Conservation (phyloP, 192 early-diverging fungal genomes). For the Martensiomyces pterosporus region DNA sequence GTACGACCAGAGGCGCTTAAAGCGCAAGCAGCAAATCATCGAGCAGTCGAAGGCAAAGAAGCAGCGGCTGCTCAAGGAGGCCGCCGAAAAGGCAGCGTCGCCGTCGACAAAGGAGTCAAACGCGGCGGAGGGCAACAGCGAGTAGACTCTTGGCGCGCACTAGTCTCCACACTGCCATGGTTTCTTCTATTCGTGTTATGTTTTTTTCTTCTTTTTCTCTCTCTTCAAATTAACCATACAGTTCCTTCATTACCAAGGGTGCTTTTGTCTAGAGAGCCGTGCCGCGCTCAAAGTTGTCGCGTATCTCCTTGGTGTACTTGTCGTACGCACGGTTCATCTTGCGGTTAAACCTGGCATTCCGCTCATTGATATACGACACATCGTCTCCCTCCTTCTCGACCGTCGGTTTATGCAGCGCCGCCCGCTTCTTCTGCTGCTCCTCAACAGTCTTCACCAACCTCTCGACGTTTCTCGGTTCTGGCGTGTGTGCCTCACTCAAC, state of each 20-base stretch:
- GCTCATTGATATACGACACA: slow-evolving; percentile 95
- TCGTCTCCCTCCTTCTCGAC: slow-evolving; percentile 72
- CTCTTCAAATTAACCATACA: no score
- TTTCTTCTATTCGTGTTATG: no score
- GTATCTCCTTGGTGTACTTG: slow-evolving; percentile 90
- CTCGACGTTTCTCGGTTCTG: slow-evolving; percentile 62
- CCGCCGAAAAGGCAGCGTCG: no score
- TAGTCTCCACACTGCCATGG: no score
- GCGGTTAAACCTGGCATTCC: slow-evolving; percentile 93
- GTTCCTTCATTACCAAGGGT: no score
- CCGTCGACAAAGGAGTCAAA: no score
- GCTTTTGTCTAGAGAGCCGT: slow-evolving; percentile 59
- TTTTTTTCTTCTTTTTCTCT: no score
- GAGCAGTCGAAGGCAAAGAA: slow-evolving; percentile 49
- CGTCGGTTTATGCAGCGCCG: slow-evolving; percentile 42
- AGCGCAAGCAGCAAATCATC: slow-evolving; percentile 55
- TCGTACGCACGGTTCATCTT: slow-evolving; percentile 95
- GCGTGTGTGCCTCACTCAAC: slow-evolving; percentile 43
- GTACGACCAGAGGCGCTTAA: slow-evolving; percentile 67
- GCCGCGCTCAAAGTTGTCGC: slow-evolving; percentile 81
- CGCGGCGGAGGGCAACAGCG: neutral
- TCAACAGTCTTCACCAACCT: slow-evolving; percentile 65
- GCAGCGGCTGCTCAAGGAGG: no score
- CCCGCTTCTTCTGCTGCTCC: slow-evolving; percentile 69
- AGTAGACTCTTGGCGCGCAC: no score